Conservation (phyloP, 495 filamentous ascomycete genomes). For the Bathelium albidoporum region DNA sequence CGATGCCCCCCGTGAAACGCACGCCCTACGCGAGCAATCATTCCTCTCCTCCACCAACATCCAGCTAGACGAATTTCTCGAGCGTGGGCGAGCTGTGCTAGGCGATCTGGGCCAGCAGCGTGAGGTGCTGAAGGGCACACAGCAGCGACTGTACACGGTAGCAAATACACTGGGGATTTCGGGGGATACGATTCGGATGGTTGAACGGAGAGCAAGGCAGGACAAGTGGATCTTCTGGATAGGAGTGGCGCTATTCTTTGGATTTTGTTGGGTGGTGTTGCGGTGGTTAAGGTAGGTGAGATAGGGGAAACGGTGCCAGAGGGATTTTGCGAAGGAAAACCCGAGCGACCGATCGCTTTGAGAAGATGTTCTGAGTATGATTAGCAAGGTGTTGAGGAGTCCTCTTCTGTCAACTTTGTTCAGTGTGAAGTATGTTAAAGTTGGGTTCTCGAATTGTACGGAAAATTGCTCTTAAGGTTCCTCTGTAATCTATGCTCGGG, state of each 20-base stretch:
- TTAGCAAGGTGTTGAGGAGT: neutral
- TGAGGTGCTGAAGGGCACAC: conserved; percentile 89
- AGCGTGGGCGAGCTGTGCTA: conserved; percentile 79
- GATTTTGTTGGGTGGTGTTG: conserved; percentile 83
- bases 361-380: neutral
- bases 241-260: conserved; percentile 79
- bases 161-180: conserved; percentile 89
- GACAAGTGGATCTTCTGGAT: conserved; percentile 98
- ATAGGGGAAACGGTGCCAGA: neutral
- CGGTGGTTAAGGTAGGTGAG: conserved; percentile 66
- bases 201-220: conserved; percentile 81
- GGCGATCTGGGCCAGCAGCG: conserved; percentile 82
- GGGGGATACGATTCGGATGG: conserved; percentile 92
- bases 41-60: conserved; percentile 71
- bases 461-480: no score
- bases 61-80: conserved; percentile 87
- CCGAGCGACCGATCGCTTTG: no score
- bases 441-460: no score
- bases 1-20: conserved; percentile 60
- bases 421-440: neutral
- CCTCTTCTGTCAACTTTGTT: neutral
- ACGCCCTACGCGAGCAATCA: conserved; percentile 80
- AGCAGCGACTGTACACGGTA: conserved; percentile 79
- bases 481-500: no score
- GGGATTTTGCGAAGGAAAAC: neutral